These are phyloP conservation scores for Cerrena zonata DNA, from an alignment of 1,284 basidiomycete species.

Conservation along the genomic window DNA sequence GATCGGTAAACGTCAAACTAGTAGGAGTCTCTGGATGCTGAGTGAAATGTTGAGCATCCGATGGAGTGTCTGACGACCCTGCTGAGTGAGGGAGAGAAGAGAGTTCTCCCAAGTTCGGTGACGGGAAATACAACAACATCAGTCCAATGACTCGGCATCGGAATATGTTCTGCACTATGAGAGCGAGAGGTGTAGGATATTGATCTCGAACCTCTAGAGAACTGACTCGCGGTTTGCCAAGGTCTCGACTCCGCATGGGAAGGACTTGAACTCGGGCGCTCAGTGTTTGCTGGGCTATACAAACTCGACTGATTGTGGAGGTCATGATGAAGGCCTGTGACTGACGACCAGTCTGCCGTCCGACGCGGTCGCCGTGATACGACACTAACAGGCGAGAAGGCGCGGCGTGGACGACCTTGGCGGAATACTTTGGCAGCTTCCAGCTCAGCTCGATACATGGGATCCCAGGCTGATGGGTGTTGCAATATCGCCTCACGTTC, in stretches of 20 bases:
- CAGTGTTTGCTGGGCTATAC: neutral
- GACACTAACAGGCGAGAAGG: conserved; percentile 21
- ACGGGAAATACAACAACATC: neutral
- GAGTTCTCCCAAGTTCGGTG: neutral
- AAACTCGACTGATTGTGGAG: neutral
- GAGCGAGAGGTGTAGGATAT: neutral
- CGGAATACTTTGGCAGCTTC: conserved; percentile 20
- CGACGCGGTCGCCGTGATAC: conserved; percentile 16
- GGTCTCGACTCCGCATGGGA: neutral
- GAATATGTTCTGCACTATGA: neutral
- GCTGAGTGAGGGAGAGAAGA: neutral
- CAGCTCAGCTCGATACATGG: conserved; percentile 23
- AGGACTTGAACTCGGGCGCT: neutral
- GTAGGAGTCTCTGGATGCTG: neutral
- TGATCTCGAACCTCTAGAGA: neutral
- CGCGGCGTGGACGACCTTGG: conserved; percentile 16
- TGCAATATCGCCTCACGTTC: conserved; percentile 54
- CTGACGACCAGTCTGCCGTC: conserved; percentile 6
- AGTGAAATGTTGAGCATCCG: neutral
- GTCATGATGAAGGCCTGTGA: conserved; percentile 4
- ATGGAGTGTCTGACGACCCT: neutral
- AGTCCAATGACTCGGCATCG: neutral
- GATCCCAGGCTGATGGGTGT: conserved; percentile 41
- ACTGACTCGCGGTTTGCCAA: neutral
- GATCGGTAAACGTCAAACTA: neutral